Conservation (phyloP, 345 rosid genomes). For the Aquilaria malaccensis region DNA sequence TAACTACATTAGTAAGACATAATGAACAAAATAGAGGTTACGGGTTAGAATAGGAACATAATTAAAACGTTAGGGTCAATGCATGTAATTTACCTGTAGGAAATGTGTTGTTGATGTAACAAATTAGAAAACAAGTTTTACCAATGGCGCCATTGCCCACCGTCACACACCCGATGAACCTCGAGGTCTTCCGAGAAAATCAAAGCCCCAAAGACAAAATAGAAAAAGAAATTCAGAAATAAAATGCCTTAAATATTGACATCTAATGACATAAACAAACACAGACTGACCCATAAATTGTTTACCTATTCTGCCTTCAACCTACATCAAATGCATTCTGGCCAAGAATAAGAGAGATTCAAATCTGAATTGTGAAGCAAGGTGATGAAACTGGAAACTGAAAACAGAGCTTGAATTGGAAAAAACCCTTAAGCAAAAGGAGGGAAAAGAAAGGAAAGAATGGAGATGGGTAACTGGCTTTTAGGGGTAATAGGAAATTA, state of each 20-base stretch:
- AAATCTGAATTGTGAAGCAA: too few relatives aligned
- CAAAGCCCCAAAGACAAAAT: background rate
- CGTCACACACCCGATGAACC: conserved; percentile 84
- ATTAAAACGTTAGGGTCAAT: too few relatives aligned
- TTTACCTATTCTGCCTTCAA: conserved; percentile 17
- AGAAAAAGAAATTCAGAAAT: conserved; percentile 9
- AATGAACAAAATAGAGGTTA: too few relatives aligned
- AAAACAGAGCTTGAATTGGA: background rate
- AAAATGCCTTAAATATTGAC: conserved; percentile 29
- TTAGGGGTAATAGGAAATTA: background rate
- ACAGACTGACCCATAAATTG: conserved; percentile 1
- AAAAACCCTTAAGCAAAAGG: conserved; percentile 4
- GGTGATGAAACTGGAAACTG: conserved; percentile 1
- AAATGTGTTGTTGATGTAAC: conserved; percentile 85
- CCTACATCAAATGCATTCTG: conserved; percentile 16
- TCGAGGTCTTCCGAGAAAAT: conserved; percentile 32
- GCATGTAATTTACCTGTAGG: conserved; percentile 33
- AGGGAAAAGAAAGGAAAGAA: conserved; percentile 5
- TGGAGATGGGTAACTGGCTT: conserved; percentile 7
- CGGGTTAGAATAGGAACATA: too few relatives aligned
- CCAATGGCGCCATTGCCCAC: conserved; percentile 93
- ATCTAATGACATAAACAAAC: conserved; percentile 19
- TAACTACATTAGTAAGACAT: too few relatives aligned
- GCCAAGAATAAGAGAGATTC: background rate
- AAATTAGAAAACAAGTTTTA: conserved; percentile 78